Evolutionary conservation across 768 basidiomycete genomes (phyloP), one percentile per base, ranked within the genome.

Genomic region (Hydnomerulius pinastri): DNA sequence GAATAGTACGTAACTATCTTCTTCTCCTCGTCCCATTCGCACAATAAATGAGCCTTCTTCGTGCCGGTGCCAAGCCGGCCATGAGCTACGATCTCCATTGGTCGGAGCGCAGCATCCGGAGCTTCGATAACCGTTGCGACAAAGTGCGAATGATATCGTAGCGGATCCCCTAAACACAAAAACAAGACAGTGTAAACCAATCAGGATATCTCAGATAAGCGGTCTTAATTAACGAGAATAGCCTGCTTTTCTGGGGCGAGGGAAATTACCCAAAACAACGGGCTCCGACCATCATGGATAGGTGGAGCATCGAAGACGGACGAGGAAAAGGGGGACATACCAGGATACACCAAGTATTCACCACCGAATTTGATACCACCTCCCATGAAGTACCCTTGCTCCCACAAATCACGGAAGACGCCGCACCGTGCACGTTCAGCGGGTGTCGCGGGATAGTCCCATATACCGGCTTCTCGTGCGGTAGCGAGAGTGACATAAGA

Each of bases 71-170:
- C 97, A 28, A 99, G 71, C 28, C 97, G 79, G 15, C 97, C 97
- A 65, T 94, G 94, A 0, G 96, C 95, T 20, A 99, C 90, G 39
- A 99, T 81, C 67, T 98, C 93, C 83, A 96, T 90, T 4, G 97
- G 94, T 41, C 79, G 75, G 43, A 99, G 75, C 2, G 76, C 56
- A 11, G 82, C 62, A 40, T 67, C 55, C 2, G 81, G 81, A 6
- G 87, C 82, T 11, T 87, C 79, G 25, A 92, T 68, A 11, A 97
- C 89, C 5, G 89, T 85, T 18, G 89, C 89, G 18, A 86, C 85
- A 65, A 98, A 98, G 67, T 99, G 97, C 2, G 96, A 97, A 64
- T 99, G 97, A 67, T 96, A 99, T 21, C 97, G 81, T 44, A 98
- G 71, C 8, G 95, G 93, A 66, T 99, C 94, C 48, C 93, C 93